Base-by-base conservation (phyloP, 2,329 filamentous ascomycete genomes). In the Sarocladium brachiariae region DNA sequence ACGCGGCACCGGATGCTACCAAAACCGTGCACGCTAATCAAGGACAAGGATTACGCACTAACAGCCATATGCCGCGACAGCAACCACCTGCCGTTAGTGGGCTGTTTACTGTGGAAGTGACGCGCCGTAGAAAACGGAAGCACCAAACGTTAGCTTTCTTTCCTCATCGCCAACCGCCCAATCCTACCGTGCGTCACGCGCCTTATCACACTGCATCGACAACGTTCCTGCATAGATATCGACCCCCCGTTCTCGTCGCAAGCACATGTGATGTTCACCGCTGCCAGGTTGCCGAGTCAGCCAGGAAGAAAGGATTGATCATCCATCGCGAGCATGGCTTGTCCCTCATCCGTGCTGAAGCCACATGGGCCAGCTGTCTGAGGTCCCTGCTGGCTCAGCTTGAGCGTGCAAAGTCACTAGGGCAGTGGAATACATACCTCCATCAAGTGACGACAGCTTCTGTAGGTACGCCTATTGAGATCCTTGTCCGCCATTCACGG, bases 191-290 rank as follows among this genome's bases (percentile, higher is more conserved):
- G 25, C 25, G 21, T 47, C 43, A 47, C 43, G 25, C 24, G 27
- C 24, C 43, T 25, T 14, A 19, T 47, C 43, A 47, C 43, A 47
- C 27, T 33, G 43, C 43, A 47, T 47, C 43, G 43, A 33, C 43
- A 33, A 18, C 25, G 43, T 31, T 45, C 25, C 43, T 47, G 43
- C 24, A 47, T 19, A 21, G 27, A 14, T 4, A 25, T 8, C 3
- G 24, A 5, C 21, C 14, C 21, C 39, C 39, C 13, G 9, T 43
- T 43, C 21, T 24, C 4, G 23, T 25, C 23, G 11, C 4, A 19
- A 16, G 23, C 23, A 43, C 39, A 43, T 43, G 37, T 39, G 39
- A 43, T 27, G 23, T 9, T 24, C 23, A 25, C 9, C 27, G 23
- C n/a, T 9, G n/a, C 39, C 39, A 14, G 14, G 21, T 16, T 16